Conservation (phyloP, 2,329 filamentous ascomycete genomes). For the Coniochaeta sp. region DNA sequence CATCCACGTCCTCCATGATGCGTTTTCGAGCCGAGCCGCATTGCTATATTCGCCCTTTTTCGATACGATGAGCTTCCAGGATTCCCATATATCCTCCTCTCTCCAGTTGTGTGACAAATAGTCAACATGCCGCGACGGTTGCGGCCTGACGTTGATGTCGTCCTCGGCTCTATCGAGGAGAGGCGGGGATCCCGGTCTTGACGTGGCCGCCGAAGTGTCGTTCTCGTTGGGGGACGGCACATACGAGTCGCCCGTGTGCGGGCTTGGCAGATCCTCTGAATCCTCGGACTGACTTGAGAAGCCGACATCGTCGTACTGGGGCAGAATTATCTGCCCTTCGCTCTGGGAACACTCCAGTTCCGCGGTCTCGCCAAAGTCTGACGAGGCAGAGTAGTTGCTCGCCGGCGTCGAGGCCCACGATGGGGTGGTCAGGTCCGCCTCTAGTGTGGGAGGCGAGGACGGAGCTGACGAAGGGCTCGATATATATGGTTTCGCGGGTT, state of each 20-base stretch:
- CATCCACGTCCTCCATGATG: conserved; percentile 94
- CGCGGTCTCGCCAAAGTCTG: conserved; percentile 40
- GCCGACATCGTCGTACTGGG: conserved; percentile 37
- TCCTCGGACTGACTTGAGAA: conserved; percentile 37
- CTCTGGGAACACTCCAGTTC: conserved; percentile 35
- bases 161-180: conserved; percentile 61
- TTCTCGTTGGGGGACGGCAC: conserved; percentile 47
- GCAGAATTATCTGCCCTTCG: conserved; percentile 39
- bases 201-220: conserved; percentile 41
- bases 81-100: conserved; percentile 96
- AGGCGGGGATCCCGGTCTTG: conserved; percentile 51
- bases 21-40: conserved; percentile 80
- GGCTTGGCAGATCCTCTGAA: conserved; percentile 43
- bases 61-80: conserved; percentile 87
- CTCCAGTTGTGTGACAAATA: conserved; percentile 90
- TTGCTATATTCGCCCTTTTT: conserved; percentile 75
- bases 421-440: conserved; percentile 44
- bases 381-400: conserved; percentile 52
- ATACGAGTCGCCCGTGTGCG: conserved; percentile 41
- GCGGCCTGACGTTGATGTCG: conserved; percentile 65
- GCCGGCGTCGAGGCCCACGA: conserved; percentile 57
- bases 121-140: conserved; percentile 86
- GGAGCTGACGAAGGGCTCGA: conserved; percentile 45
- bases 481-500: conserved; percentile 33
- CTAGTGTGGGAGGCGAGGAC: conserved; percentile 47